phyloP scores from a whole-genome alignment of 352 stramenopile species.

The Globisporangium acanthophoron region DNA sequence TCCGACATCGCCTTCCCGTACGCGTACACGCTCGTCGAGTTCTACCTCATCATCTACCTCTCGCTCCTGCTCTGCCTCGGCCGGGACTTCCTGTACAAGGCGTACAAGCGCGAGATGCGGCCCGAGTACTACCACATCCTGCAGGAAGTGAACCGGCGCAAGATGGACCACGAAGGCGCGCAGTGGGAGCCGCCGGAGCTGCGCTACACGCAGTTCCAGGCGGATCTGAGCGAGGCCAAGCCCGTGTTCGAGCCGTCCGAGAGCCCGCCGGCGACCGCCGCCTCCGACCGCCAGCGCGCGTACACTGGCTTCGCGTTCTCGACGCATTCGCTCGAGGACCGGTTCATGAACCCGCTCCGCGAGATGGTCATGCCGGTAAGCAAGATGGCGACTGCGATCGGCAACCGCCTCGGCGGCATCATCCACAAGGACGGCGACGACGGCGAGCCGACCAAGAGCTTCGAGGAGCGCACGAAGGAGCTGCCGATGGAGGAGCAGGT shows the following conservation, averaged over 20 bases:
- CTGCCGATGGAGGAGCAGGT: conserved; percentile 52
- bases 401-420: conserved; percentile 31
- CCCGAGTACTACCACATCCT: conserved; percentile 88
- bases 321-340: conserved; percentile 68
- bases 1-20: conserved; percentile 76
- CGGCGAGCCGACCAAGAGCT: conserved; percentile 27
- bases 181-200: conserved; percentile 62
- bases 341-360: conserved; percentile 73
- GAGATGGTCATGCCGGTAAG: conserved; percentile 67
- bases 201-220: conserved; percentile 65
- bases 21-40: conserved; percentile 62
- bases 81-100: conserved; percentile 80
- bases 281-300: conserved; percentile 31
- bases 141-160: conserved; percentile 61
- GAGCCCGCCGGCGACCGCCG: not conserved
- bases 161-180: conserved; percentile 32
- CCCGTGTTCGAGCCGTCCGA: conserved; percentile 41
- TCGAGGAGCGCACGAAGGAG: conserved; percentile 63
- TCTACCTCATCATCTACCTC: conserved; percentile 76
- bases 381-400: conserved; percentile 30
- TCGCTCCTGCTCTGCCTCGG: conserved; percentile 64
- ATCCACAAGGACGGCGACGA: conserved; percentile 26
- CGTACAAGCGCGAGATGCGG: conserved; percentile 76
- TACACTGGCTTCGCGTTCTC: conserved; percentile 86
- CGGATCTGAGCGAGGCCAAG: conserved; percentile 52